Base-by-base conservation (phyloP, 1,284 basidiomycete species). In the Cutaneotrichosporon mucoides region DNA sequence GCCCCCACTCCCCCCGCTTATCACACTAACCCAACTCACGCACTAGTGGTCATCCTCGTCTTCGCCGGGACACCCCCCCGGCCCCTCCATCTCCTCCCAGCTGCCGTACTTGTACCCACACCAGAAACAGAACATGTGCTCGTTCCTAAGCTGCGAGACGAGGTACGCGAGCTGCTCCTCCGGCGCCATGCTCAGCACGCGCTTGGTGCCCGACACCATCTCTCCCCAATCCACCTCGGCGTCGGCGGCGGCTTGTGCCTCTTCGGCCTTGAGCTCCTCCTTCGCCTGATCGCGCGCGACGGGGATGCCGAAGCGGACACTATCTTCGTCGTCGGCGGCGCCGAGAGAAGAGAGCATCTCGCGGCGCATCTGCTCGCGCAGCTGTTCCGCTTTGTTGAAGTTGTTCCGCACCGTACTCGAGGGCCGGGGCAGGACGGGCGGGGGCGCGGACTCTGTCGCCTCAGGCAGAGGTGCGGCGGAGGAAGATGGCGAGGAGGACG, bases 61-160 rank as follows among this genome's bases (percentile, higher is more conserved):
- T 59, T 73, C 68, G 7, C 77, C 77, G 3, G 77, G 77, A 68
- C 77, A 78, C 24, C 77, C 77, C 0, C 76, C 77, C 0, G 69
- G 62, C 16, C 65, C 75, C 4, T 78, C 73, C 72, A 78, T 73
- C 66, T 77, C 77, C 11, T 71, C 72, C 40, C 64, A 75, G 44
- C 64, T 68, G 5, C 16, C 53, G 53, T 78, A 78, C 56, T 70
- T 67, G 48, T 64, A 70, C 11, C 69, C 68, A 45, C 77, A 78
- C 75, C 75, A 78, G 60, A 77, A 76, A 51, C 77, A 78, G 61
- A 73, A 77, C 16, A 74, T 57, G 60, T 77, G 70, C 52, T 77
- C 76, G 61, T 70, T 58, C 6, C 77, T 68, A 4, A 78, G 65
- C 57, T 76, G 73, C 24, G 68, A 68, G 38, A 76, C 57, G 15